Percentiles rank a stretch among this genome's conserved stretches.
Evolutionary conservation across 2,329 filamentous ascomycete genomes (phyloP).

Genomic region (Trichoderma oligosporum): DNA sequence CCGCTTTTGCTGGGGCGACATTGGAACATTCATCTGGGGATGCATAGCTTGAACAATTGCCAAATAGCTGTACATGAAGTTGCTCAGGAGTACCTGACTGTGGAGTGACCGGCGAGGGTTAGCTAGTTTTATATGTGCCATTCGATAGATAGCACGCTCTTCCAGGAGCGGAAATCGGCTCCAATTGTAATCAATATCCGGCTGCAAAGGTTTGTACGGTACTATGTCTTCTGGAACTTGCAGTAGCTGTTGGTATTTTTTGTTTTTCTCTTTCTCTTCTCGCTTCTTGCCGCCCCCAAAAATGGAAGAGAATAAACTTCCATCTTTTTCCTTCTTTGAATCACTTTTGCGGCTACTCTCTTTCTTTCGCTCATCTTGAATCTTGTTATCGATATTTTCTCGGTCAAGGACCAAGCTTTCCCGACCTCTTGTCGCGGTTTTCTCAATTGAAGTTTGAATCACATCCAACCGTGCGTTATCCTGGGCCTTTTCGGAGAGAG

Average conservation of each 20-base stretch:
- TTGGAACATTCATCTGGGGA: conserved; percentile 87
- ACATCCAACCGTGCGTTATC: conserved; percentile 83
- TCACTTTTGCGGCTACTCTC: conserved; percentile 71
- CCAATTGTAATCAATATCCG: conserved; percentile 95
- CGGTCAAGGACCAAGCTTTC: conserved; percentile 84
- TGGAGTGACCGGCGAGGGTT: conserved; percentile 88
- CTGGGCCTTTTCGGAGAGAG: conserved; percentile 55
- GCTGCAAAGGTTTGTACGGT: conserved; percentile 64
- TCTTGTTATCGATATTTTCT: conserved; percentile 64
- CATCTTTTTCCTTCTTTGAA: conserved; percentile 86
- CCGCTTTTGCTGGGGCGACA: conserved; percentile 69
- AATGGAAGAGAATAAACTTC: conserved; percentile 88
- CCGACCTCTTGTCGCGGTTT: conserved; percentile 58
- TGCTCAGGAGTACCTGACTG: conserved; percentile 93
- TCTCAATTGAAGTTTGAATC: conserved; percentile 82
- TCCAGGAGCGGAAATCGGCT: conserved; percentile 92
- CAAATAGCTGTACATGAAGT: conserved; percentile 99
- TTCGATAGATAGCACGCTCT: conserved; percentile 94
- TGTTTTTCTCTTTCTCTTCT: conserved; percentile 66
- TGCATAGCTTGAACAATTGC: conserved; percentile 99
- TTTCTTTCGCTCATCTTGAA: conserved; percentile 80
- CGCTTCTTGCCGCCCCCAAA: conserved; percentile 91
- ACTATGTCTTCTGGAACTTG: conserved; percentile 73
- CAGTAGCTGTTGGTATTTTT: conserved; percentile 71
- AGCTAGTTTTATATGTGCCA: conserved; percentile 98